These are phyloP conservation scores for Pseudomassariella vexata DNA, from an alignment of 2,329 filamentous ascomycete genomes.

Conservation along the genomic window DNA sequence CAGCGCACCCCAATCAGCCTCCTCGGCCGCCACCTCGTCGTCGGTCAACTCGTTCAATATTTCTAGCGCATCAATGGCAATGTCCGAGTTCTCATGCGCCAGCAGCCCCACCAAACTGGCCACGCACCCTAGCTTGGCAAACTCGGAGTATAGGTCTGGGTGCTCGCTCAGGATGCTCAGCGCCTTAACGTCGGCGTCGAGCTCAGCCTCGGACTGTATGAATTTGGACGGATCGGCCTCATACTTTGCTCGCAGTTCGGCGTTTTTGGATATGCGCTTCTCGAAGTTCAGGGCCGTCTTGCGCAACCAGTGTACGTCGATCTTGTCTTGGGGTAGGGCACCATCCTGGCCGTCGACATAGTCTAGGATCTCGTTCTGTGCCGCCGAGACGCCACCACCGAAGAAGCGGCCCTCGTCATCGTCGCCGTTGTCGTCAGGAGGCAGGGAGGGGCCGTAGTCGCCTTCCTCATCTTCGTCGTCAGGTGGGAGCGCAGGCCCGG, in stretches of 20 bases:
- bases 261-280: slow-evolving; percentile 84
- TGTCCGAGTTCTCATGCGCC: slow-evolving; percentile 94
- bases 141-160: slow-evolving; percentile 46
- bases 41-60: slow-evolving; percentile 88
- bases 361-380: slow-evolving; percentile 79
- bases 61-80: slow-evolving; percentile 86
- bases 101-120: slow-evolving; percentile 71
- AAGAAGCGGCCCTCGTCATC: slow-evolving; percentile 96
- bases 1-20: slow-evolving; percentile 9
- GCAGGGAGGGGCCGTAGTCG: slow-evolving; percentile 21
- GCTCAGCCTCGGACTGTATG: slow-evolving; percentile 61
- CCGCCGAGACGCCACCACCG: slow-evolving; percentile 77
- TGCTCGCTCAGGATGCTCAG: slow-evolving; percentile 86
- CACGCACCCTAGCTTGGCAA: slow-evolving; percentile 22
- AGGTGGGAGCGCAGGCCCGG: slow-evolving; percentile 46
- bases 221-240: slow-evolving; percentile 23
- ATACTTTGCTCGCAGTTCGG: slow-evolving; percentile 66
- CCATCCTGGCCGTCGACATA: slow-evolving; percentile 61
- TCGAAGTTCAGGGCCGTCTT: slow-evolving; percentile 80
- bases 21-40: slow-evolving; percentile 71
- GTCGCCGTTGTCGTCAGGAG: slow-evolving; percentile 38
- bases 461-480: slow-evolving; percentile 41
- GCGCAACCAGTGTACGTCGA: slow-evolving; percentile 79
- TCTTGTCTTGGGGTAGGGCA: slow-evolving; percentile 54
- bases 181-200: slow-evolving; percentile 82